phyloP scores from a whole-genome alignment of 2,329 filamentous ascomycete genomes.

The Pseudopyricularia cyperi region DNA sequence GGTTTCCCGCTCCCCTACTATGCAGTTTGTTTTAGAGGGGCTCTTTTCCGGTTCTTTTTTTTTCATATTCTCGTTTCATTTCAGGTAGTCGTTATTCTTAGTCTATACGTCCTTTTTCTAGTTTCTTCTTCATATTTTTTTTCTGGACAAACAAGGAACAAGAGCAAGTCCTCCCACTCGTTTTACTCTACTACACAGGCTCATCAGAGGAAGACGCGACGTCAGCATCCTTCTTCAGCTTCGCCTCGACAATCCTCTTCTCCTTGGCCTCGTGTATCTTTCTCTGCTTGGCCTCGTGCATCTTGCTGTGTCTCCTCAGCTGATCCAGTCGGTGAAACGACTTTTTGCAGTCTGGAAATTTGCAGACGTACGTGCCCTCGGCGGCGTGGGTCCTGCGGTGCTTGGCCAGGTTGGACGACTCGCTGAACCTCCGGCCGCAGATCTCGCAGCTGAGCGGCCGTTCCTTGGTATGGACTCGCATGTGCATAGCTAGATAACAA shows the following conservation, averaged over 20 bases:
- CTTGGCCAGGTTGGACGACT: constrained; percentile 55
- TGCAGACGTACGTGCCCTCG: constrained; percentile 36
- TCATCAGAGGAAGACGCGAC: too few relatives aligned
- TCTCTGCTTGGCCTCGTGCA: constrained; percentile 8
- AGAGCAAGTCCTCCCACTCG: too few relatives aligned
- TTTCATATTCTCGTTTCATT: too few relatives aligned
- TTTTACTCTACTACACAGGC: too few relatives aligned
- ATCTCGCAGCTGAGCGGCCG: constrained; percentile 47
- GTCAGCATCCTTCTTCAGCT: too few relatives aligned
- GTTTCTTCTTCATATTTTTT: too few relatives aligned
- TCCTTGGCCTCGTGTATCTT: not conserved
- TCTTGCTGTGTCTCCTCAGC: constrained; percentile 39
- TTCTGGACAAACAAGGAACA: too few relatives aligned
- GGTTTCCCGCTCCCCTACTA: too few relatives aligned
- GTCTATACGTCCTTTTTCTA: too few relatives aligned
- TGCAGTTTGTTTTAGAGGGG: too few relatives aligned
- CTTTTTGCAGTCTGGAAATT: constrained; percentile 33
- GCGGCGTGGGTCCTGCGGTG: constrained; percentile 48
- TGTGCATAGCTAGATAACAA: constrained; percentile 45
- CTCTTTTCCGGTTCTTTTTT: too few relatives aligned
- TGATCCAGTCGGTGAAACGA: constrained; percentile 49
- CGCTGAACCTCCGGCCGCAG: constrained; percentile 46
- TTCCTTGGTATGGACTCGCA: constrained; percentile 50
- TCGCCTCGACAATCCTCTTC: not conserved
- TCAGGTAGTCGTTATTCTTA: too few relatives aligned